phyloP scores from a whole-genome alignment of 1,284 basidiomycete genomes.

The Ceratobasidium sp. region DNA sequence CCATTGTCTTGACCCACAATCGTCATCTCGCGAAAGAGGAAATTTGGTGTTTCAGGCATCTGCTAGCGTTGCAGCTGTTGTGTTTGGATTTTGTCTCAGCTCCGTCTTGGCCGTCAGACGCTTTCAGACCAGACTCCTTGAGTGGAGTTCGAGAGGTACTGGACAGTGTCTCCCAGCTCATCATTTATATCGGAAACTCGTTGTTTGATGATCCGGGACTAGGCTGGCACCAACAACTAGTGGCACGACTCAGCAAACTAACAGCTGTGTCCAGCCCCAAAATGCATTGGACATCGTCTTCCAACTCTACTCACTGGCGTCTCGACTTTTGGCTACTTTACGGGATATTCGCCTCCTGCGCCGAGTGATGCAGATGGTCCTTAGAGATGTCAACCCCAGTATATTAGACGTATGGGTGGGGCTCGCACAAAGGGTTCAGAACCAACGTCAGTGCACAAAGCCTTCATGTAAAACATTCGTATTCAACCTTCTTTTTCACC shows the following conservation, averaged over 20 bases:
- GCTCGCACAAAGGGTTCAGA: slow-evolving; percentile 72
- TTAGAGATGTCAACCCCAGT: slow-evolving; percentile 69
- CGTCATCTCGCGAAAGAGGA: slow-evolving; percentile 70
- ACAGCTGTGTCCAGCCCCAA: not conserved
- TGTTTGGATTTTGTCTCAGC: slow-evolving; percentile 64
- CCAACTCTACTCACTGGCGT: slow-evolving; percentile 52
- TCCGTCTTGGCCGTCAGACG: slow-evolving; percentile 33
- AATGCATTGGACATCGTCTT: slow-evolving; percentile 18
- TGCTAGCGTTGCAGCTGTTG: slow-evolving; percentile 69
- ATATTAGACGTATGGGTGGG: slow-evolving; percentile 84
- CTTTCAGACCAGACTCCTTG: slow-evolving; percentile 55
- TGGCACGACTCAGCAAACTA: not conserved
- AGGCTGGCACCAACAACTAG: slow-evolving; percentile 27
- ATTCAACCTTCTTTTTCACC: not conserved
- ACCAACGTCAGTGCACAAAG: slow-evolving; percentile 64
- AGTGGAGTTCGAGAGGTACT: slow-evolving; percentile 63
- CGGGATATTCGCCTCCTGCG: slow-evolving; percentile 56
- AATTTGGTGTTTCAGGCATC: slow-evolving; percentile 73
- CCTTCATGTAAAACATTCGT: not conserved
- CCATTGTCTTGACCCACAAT: slow-evolving; percentile 72
- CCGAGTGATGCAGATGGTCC: slow-evolving; percentile 66
- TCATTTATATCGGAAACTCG: slow-evolving; percentile 67
- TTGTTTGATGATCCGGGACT: slow-evolving; percentile 31
- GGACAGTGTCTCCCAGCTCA: slow-evolving; percentile 68
- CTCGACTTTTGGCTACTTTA: slow-evolving; percentile 56